phyloP scores from a whole-genome alignment of 164 flowering plant species.

The Warburgia ugandensis region DNA sequence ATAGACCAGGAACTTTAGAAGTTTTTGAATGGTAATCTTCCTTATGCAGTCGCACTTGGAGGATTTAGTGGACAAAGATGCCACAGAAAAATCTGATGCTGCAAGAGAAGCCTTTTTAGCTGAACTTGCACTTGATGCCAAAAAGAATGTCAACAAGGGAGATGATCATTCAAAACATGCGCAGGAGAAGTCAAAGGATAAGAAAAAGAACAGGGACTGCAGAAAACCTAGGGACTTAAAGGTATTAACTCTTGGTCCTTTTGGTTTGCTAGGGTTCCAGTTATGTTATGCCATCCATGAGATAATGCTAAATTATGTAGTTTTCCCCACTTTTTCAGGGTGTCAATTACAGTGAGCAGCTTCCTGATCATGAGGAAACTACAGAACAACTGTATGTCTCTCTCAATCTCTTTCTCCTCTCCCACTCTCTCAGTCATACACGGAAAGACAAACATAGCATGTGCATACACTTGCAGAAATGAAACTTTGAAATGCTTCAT shows the following conservation, averaged over 20 bases:
- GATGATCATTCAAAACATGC: slow-evolving; percentile 39
- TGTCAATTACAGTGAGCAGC: slow-evolving; percentile 31
- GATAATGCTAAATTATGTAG: slow-evolving; percentile 13
- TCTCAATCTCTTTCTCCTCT: slow-evolving; percentile 2
- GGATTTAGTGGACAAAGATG: slow-evolving; percentile 88
- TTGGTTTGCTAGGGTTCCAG: not conserved
- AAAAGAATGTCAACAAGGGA: slow-evolving; percentile 45
- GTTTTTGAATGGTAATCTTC: too few relatives aligned
- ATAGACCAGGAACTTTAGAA: too few relatives aligned
- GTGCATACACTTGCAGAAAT: too few relatives aligned
- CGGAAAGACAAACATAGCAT: too few relatives aligned
- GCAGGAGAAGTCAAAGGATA: slow-evolving; percentile 75
- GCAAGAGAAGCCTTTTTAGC: slow-evolving; percentile 94
- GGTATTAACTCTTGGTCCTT: slow-evolving; percentile 38
- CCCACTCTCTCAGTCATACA: too few relatives aligned
- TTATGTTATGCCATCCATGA: slow-evolving; percentile 4
- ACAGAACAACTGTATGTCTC: slow-evolving; percentile 38
- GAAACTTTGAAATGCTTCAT: too few relatives aligned
- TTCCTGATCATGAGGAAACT: slow-evolving; percentile 26
- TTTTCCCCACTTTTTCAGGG: slow-evolving; percentile 32
- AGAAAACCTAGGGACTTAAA: slow-evolving; percentile 64
- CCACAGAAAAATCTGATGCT: slow-evolving; percentile 94
- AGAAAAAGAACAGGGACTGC: slow-evolving; percentile 68
- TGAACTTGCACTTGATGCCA: slow-evolving; percentile 84
- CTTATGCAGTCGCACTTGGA: slow-evolving; percentile 70